Evolutionary conservation across 495 filamentous ascomycete species (phyloP), one percentile per base, ranked within the genome.

Genomic region (Neurospora sp.): DNA sequence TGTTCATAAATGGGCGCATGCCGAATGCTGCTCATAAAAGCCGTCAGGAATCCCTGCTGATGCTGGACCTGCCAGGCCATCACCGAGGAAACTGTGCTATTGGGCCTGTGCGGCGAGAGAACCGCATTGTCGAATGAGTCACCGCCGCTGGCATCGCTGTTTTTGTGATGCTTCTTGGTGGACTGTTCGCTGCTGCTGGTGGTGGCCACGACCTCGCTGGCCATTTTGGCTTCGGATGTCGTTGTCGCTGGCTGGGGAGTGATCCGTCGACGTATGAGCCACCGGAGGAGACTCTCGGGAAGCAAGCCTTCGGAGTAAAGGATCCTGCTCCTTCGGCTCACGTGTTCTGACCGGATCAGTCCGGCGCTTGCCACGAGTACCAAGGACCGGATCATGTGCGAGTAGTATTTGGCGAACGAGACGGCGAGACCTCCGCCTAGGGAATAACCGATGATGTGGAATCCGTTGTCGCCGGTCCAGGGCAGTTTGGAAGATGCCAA

Each of bases 361-460:
- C 94, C 94, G 0, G 89, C 84, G 0, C 93, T 91, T 0, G 93
- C 92, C 36, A 97, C 83, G 17, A 97, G 86, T 5, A 94, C 84
- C n/a, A 97, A 78, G 10, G 87, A 88, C n/a, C 86, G 85, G 19
- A 97, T 79, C 71, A 93, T 86, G 11, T 87, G 77, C 0, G 92
- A 88, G 77, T 94, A 93, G 75, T 86, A 88, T 6, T 87, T 86
- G 0, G 92, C 89, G 77, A 97, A 96, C 15, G 88, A 83, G 4
- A 89, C 90, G 4, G 89, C 87, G 39, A 97, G 87, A 17, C 90
- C 92, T 45, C 94, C 94, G 31, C 94, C 93, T 11, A 97, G 86
- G 0, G 92, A 95, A 79, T 95, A 97, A 1, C 94, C 94, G 21
- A 94, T 82, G 13, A 97, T 76, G 37, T 88, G 88, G 78, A 97